These are phyloP conservation scores for Tritrichomonas musculus DNA, from an alignment of 208 protist genomes.

Conservation along the genomic window DNA sequence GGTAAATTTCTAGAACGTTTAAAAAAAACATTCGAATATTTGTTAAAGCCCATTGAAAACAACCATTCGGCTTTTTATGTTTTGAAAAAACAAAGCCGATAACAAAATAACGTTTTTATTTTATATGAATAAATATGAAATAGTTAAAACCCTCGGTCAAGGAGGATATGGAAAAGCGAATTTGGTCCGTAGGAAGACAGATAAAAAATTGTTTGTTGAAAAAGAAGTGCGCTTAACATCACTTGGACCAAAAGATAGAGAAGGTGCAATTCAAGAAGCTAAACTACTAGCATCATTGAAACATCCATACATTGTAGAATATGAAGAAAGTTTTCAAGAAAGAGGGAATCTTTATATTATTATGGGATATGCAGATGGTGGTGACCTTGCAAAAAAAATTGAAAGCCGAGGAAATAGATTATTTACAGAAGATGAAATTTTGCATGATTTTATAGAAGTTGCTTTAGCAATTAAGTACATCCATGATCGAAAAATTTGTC, in stretches of 20 bases:
- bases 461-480: constrained; percentile 56
- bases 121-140: constrained; percentile 42
- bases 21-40: too few relatives aligned
- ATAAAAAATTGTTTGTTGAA: not conserved
- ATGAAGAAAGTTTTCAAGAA: constrained; percentile 37
- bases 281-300: constrained; percentile 32
- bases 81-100: too few relatives aligned
- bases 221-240: constrained; percentile 34
- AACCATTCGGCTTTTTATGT: too few relatives aligned
- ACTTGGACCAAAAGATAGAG: constrained; percentile 14
- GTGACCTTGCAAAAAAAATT: constrained; percentile 39
- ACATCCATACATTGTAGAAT: constrained; percentile 40
- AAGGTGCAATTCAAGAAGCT: constrained; percentile 37
- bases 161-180: constrained; percentile 37
- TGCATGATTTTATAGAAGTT: constrained; percentile 47
- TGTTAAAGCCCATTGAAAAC: too few relatives aligned
- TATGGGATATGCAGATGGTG: constrained; percentile 45
- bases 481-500: constrained; percentile 59
- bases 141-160: constrained; percentile 28
- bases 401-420: not conserved
- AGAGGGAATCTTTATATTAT: constrained; percentile 35
- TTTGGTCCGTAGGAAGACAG: not conserved
- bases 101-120: too few relatives aligned
- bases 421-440: constrained; percentile 29
- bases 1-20: too few relatives aligned